phyloP scores from a whole-genome alignment of 345 rosid genomes.

The Salix exigua region DNA sequence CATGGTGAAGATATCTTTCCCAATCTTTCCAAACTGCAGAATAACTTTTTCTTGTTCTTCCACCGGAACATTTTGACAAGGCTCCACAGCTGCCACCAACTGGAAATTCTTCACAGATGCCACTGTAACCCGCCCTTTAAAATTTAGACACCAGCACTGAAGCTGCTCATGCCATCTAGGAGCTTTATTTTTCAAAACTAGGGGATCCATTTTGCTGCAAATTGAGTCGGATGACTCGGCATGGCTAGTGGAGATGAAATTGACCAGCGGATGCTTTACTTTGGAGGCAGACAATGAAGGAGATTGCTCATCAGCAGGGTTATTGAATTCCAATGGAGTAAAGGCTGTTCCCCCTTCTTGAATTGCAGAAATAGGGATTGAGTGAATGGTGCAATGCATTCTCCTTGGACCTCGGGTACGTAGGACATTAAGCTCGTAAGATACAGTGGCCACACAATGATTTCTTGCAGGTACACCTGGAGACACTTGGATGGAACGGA shows the following conservation, averaged over 20 bases:
- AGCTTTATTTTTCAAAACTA: conserved; percentile 75
- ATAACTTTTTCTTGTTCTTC: conserved; percentile 73
- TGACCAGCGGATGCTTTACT: conserved; percentile 37
- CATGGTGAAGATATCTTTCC: conserved; percentile 92
- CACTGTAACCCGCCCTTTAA: conserved; percentile 84
- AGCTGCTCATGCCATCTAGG: conserved; percentile 98
- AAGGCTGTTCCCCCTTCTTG: conserved; percentile 62
- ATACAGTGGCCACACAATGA: conserved; percentile 47
- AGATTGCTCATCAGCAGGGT: conserved; percentile 16
- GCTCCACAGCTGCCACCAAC: conserved; percentile 64
- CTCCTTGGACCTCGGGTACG: conserved; percentile 92
- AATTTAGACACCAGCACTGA: conserved; percentile 93
- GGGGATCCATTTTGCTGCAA: conserved; percentile 26
- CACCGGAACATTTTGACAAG: conserved; percentile 44
- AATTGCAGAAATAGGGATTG: conserved; percentile 58
- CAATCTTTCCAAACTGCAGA: conserved; percentile 90
- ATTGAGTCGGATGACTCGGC: conserved; percentile 19
- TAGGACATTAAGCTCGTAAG: conserved; percentile 76
- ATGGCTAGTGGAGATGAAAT: conserved; percentile 36
- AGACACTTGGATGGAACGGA: conserved; percentile 42
- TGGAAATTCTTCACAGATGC: conserved; percentile 96
- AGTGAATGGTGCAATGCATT: conserved; percentile 69
- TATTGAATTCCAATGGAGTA: conserved; percentile 46
- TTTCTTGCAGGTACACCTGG: conserved; percentile 36
- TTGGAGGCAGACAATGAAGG: conserved; percentile 21